Evolutionary conservation across 345 rosid species (phyloP), one percentile per base, ranked within the genome.

Genomic region (Eutrema yunnanense): DNA sequence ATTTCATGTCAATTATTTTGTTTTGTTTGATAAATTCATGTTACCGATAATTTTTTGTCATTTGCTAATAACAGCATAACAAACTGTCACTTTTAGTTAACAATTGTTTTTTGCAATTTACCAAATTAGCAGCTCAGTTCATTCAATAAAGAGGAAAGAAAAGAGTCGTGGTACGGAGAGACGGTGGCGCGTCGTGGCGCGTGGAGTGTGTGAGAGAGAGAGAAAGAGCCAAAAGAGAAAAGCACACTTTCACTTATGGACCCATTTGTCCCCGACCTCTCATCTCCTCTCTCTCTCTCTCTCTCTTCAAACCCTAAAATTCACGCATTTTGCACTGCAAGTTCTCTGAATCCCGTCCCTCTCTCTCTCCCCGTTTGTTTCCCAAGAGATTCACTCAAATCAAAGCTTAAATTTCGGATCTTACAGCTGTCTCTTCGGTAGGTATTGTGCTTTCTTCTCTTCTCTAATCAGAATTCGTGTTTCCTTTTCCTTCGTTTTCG

Each of bases 381-480:
- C 74, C 75, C 78, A 50, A 82, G 81, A 80, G 69, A 51, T 16
- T 43, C 71, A 53, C 59, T 63, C 37, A 49, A 55, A 41, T 68
- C 80, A 60, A 38, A 82, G 65, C 61, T 34, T 53, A 44, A 44
- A 47, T 41, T 67, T 77, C 73, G 73, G 81, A 82, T 82, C 82
- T 82, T 69, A 79, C 82, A 82, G 56, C 81, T 76, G 85, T 79
- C 85, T 43, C 77, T 55, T 70, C 66, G 72, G 68, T 69, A 79
- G 29, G 74, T 54, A 14, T 6, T 62, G 66, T 64, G 11, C 32
- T 62, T 10, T 34, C 2, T 52, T 40, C 5, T 9, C 10, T 11
- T 19, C n/a, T 12, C 9, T 42, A 10, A 34, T 44, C 8, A 55
- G 40, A 54, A 62, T 54, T 34, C 52, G 44, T 43, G 4, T 38